phyloP scores from a whole-genome alignment of 2,329 filamentous ascomycete genomes.

The Ilyonectria destructans region DNA sequence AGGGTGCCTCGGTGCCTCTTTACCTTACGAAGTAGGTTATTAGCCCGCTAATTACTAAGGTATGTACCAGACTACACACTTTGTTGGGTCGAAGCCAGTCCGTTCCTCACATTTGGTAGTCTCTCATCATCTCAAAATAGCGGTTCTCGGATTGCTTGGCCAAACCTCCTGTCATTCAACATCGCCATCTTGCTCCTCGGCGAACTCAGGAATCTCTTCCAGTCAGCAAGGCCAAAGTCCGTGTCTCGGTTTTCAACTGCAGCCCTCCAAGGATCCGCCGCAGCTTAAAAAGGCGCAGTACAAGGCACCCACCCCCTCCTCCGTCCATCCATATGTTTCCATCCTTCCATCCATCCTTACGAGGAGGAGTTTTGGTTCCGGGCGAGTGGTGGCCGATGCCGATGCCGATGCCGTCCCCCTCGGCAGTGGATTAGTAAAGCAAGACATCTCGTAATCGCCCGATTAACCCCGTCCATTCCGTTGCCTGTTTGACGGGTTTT shows the following conservation, averaged over 20 bases:
- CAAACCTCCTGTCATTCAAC: not conserved
- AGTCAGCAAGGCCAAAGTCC: constrained; percentile 13
- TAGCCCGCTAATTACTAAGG: not conserved
- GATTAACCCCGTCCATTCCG: constrained; percentile 21
- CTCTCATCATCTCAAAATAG: not conserved
- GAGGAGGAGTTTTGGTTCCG: not conserved
- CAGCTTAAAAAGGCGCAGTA: constrained; percentile 19
- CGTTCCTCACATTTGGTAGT: not conserved
- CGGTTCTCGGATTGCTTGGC: not conserved
- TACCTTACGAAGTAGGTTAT: no score
- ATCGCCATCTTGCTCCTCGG: not conserved
- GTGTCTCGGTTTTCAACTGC: constrained; percentile 12
- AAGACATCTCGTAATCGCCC: constrained; percentile 16
- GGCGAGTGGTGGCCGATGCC: constrained; percentile 15
- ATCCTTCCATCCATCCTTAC: constrained; percentile 6
- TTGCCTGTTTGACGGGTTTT: not conserved
- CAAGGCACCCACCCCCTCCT: constrained; percentile 17
- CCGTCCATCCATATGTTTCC: constrained; percentile 13
- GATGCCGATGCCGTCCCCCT: constrained; percentile 28
- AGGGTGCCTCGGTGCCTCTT: not conserved
- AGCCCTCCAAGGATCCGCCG: constrained; percentile 3
- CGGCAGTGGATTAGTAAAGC: constrained; percentile 34
- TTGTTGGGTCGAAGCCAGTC: not conserved
- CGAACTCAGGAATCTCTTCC: not conserved
- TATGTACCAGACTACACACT: constrained; percentile 1